Evolutionary conservation across 192 early-diverging fungal genomes (phyloP).

Genomic region (Backusella circina): DNA sequence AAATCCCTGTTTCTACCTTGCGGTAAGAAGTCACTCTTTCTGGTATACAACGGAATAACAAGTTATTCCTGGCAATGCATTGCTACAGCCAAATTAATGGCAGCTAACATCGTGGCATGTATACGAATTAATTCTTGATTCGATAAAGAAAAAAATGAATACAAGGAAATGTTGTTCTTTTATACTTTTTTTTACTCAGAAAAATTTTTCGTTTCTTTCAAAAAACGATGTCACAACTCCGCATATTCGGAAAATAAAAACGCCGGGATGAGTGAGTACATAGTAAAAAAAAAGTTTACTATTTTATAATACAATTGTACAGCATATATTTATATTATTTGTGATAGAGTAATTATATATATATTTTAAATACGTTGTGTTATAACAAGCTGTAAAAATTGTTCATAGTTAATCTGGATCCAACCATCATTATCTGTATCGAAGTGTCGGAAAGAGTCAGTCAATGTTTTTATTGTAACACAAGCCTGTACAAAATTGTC

Average conservation of each 20-base stretch:
- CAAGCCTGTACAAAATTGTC: conserved; percentile 82
- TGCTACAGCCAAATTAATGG: conserved; percentile 13
- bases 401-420: conserved; percentile 74
- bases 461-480: conserved; percentile 73
- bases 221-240: not conserved
- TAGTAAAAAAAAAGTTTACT: not conserved
- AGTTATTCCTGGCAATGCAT: conserved; percentile 30
- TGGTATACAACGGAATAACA: conserved; percentile 18
- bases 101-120: conserved; percentile 29
- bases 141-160: conserved; percentile 16
- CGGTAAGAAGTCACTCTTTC: conserved; percentile 13
- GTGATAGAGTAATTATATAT: not conserved
- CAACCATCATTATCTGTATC: conserved; percentile 76
- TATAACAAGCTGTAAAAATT: conserved; percentile 24
- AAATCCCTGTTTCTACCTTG: conserved; percentile 8
- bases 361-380: conserved; percentile 14
- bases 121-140: conserved; percentile 14
- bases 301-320: not conserved
- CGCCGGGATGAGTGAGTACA: not conserved
- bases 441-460: conserved; percentile 69
- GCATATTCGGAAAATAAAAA: not conserved
- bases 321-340: not conserved
- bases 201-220: not conserved
- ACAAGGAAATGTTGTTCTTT: not conserved
- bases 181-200: conserved; percentile 14